A percentile compares a stretch with the other conserved stretches of the same genome.
Conservation (phyloP, 129 eudicot genomes). For the Calendula officinalis region DNA sequence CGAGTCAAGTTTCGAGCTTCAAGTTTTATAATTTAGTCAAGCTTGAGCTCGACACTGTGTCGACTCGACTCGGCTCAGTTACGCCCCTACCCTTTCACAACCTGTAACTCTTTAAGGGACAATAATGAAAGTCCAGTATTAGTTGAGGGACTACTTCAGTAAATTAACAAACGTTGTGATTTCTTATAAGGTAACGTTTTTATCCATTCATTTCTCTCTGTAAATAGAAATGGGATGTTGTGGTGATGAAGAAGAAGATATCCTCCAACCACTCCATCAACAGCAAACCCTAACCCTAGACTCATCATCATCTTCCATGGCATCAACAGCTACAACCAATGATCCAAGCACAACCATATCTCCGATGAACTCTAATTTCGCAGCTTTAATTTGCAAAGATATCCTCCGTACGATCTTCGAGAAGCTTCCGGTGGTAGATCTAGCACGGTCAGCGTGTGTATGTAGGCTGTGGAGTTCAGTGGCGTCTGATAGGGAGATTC, state of each 20-base stretch:
- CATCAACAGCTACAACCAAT: not conserved
- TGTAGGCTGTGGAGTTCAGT: slow-evolving; percentile 62
- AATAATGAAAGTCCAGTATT: too few relatives aligned
- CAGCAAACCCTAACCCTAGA: slow-evolving; percentile 26
- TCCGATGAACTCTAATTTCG: slow-evolving; percentile 75
- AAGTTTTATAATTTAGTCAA: too few relatives aligned
- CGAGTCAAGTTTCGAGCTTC: too few relatives aligned
- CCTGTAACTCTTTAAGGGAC: too few relatives aligned
- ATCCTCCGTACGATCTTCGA: slow-evolving; percentile 63
- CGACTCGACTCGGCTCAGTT: too few relatives aligned
- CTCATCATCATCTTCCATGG: slow-evolving; percentile 25
- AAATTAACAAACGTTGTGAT: too few relatives aligned
- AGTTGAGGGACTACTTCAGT: too few relatives aligned
- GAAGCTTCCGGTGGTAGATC: slow-evolving; percentile 59
- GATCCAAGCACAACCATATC: slow-evolving; percentile 37
- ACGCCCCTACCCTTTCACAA: too few relatives aligned
- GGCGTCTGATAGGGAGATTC: slow-evolving; percentile 74
- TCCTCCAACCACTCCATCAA: slow-evolving; percentile 40
- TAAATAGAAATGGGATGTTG: slow-evolving; percentile 44
- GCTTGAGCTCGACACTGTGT: too few relatives aligned
- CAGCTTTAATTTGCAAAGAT: slow-evolving; percentile 61
- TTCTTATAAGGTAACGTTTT: not conserved
- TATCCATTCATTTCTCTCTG: slow-evolving; percentile 14
- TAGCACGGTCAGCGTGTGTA: slow-evolving; percentile 85
- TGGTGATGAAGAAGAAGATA: slow-evolving; percentile 50